A percentile compares a stretch with the other conserved stretches of the same genome.
Conservation (phyloP, 176 grass and related monocot species). For the Ampelocalamus luodianensis region DNA sequence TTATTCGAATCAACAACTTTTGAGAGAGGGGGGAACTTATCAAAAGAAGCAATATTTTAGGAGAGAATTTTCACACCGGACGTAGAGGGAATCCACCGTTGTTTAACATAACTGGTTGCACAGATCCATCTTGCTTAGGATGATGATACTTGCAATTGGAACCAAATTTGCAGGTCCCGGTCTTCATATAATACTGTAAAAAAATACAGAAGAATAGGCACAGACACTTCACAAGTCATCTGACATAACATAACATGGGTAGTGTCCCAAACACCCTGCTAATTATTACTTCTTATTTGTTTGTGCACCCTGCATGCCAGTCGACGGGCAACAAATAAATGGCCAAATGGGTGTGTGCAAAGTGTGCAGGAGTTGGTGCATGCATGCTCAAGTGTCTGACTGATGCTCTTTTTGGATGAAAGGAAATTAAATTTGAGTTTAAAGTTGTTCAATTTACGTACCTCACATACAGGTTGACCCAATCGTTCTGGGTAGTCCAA, state of each 20-base stretch:
- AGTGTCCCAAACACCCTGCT: neutral
- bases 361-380: conserved; percentile 36
- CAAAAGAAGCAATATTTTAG: conserved; percentile 25
- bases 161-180: conserved; percentile 83
- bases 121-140: conserved; percentile 73
- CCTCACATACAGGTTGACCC: conserved; percentile 87
- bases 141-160: conserved; percentile 95
- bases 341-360: conserved; percentile 24
- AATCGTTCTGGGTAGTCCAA: conserved; percentile 68
- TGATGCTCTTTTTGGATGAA: neutral
- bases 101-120: conserved; percentile 73
- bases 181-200: conserved; percentile 91
- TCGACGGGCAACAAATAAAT: conserved; percentile 6
- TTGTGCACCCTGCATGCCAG: conserved; percentile 16
- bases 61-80: conserved; percentile 55
- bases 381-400: conserved; percentile 28
- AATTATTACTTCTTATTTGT: conserved; percentile 22
- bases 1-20: conserved; percentile 39
- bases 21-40: neutral
- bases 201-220: conserved; percentile 31
- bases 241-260: conserved; percentile 7
- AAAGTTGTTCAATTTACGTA: conserved; percentile 41
- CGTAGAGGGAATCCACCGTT: conserved; percentile 78
- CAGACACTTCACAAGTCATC: conserved; percentile 19
- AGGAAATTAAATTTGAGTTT: conserved; percentile 27